A percentile compares a stretch with the other conserved stretches of the same genome.
Evolutionary conservation across 345 rosid genomes (phyloP).

Genomic region (Firmiana major): DNA sequence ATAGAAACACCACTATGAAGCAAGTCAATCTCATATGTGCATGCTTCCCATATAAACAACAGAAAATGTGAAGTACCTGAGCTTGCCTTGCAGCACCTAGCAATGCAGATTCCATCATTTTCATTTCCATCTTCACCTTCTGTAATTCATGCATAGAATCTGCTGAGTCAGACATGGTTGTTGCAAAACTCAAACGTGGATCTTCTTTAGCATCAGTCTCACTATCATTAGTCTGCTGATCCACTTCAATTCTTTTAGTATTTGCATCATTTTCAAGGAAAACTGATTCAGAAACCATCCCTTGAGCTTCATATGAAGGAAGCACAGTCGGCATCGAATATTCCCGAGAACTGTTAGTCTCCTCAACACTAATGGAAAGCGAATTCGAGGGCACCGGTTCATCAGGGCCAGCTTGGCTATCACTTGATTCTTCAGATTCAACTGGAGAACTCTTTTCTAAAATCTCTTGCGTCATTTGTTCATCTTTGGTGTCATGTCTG

Average conservation of each 20-base stretch:
- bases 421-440: conserved; percentile 39
- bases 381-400: conserved; percentile 34
- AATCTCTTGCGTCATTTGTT: conserved; percentile 32
- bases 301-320: conserved; percentile 45
- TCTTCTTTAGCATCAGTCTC: conserved; percentile 36
- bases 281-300: conserved; percentile 36
- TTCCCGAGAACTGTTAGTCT: conserved; percentile 33
- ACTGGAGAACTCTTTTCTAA: conserved; percentile 31
- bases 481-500: conserved; percentile 32
- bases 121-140: conserved; percentile 79
- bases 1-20: background rate
- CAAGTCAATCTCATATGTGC: background rate
- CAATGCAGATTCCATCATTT: conserved; percentile 92
- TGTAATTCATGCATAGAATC: conserved; percentile 57
- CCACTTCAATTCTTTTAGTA: conserved; percentile 29
- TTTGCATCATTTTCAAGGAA: conserved; percentile 26
- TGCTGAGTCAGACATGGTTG: conserved; percentile 37
- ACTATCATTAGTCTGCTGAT: conserved; percentile 35
- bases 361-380: conserved; percentile 25
- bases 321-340: conserved; percentile 30
- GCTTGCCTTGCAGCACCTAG: conserved; percentile 99
- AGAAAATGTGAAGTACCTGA: conserved; percentile 55
- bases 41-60: background rate
- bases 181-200: conserved; percentile 41
- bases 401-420: conserved; percentile 18